Base-by-base conservation (phyloP, 176 grass and related monocot genomes). In the Olyra latifolia region DNA sequence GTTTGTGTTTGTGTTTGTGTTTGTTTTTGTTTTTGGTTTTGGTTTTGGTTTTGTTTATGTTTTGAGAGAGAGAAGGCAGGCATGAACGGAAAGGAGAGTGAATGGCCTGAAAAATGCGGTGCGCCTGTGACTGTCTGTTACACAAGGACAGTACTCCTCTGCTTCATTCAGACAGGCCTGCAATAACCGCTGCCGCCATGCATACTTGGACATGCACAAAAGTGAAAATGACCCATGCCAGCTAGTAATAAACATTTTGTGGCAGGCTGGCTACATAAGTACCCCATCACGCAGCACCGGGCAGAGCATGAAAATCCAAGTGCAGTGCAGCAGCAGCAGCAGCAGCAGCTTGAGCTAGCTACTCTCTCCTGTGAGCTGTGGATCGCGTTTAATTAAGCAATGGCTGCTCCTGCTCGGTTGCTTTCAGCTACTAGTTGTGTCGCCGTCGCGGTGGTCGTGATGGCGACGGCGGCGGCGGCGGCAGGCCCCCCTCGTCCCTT, bases 31-130 rank as follows among this genome's bases (percentile, higher is more conserved):
- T n/a, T n/a, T n/a, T n/a, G n/a, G n/a, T n/a, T n/a, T n/a, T n/a
- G n/a, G n/a, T n/a, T n/a, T n/a, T n/a, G n/a, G n/a, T n/a, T n/a
- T n/a, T n/a, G n/a, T n/a, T n/a, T n/a, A n/a, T n/a, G n/a, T n/a
- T n/a, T n/a, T n/a, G n/a, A n/a, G n/a, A n/a, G n/a, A n/a, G n/a
- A 10, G 29, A 24, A 20, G 41, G 49, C 20, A 38, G 49, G 49
- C 71, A 74, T 9, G 46, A 27, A 30, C 19, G 69, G 46, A 20
- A 19, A 71, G 10, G 4, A n/a, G 38, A 66, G 59, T 88, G 10
- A 88, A 88, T 88, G 66, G 80, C 86, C 86, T 83, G 68, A 83
- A 88, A 88, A 84, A 74, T 19, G 49, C 10, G 86, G 22, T 83
- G 78, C 3, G 11, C 2, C 13, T 52, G 17, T 4, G n/a, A n/a